Evolutionary conservation across 257 asterid species (phyloP), one percentile per base, ranked within the genome.

Genomic region (Solanum chaucha): DNA sequence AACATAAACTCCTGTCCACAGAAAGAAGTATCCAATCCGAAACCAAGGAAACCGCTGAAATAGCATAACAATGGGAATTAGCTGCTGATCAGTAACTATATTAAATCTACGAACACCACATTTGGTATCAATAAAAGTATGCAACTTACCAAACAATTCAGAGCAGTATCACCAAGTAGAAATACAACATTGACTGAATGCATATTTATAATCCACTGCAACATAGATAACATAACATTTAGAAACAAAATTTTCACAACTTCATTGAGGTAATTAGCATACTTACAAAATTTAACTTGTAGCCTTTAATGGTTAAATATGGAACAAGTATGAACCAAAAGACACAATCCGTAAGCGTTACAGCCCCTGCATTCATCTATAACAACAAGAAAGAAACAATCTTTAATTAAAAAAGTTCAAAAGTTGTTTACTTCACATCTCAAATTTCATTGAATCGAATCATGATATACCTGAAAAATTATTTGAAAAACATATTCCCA

Each of bases 351-450:
- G 98, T 97, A 88, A 97, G 93, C 87, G 93, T 84, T 82, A 94
- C 98, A 87, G 99, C 99, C 81, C 99, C 99, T 78, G 98, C 98
- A 90, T 94, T 97, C 98, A 95, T 95, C 99, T 97, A 65, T 20
- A 65, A 30, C 90, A 83, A 58, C 15, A 61, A 36, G 22, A 83
- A 38, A 65, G 28, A 13, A 13, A 61, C 5, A 82, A 15, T 14
- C 68, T 32, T 87, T 32, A 87, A 15, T 48, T 34, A 0, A 34
- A 34, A 51, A 72, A 15, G 4, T 5, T 28, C 32, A 11, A 19
- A 67, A 58, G 41, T 11, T 73, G 41, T 11, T 71, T 5, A 20
- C 80, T n/a, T 24, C 46, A 24, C 75, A 12, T 34, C 82, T 71
- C 22, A 73, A 58, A 8, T 13, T 73, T 26, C 41, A 72, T 30